These are phyloP conservation scores for Cercospora canescens DNA, from an alignment of 2,329 filamentous ascomycete genomes.

Conservation along the genomic window DNA sequence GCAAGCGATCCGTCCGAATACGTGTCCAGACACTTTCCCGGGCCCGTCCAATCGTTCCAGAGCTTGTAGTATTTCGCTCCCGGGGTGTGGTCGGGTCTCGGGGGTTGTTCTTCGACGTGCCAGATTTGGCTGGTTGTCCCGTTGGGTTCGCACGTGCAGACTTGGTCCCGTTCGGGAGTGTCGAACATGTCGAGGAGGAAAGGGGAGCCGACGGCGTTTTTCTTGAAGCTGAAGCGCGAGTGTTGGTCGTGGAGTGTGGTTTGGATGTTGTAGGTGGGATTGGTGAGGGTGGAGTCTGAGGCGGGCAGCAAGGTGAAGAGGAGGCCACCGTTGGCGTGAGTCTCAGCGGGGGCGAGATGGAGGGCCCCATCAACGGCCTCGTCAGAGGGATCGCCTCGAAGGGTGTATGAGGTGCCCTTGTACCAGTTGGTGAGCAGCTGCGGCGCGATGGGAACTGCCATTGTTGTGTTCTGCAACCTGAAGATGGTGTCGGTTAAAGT, in stretches of 20 bases:
- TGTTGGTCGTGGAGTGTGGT: not conserved
- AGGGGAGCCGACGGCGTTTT: not conserved
- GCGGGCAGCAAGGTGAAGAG: not conserved
- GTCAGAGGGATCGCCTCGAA: not conserved
- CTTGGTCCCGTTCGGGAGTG: not conserved
- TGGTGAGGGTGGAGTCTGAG: not conserved
- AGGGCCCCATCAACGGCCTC: not conserved
- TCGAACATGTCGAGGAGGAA: not conserved
- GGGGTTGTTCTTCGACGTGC: not conserved
- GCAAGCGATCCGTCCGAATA: not conserved
- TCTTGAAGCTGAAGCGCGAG: not conserved
- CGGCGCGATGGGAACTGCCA: not conserved
- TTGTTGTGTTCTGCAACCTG: not conserved
- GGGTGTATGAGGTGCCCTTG: not conserved
- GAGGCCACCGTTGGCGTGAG: not conserved
- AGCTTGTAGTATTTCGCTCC: not conserved
- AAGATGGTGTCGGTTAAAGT: no score
- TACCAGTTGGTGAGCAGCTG: not conserved
- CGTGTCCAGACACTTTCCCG: not conserved
- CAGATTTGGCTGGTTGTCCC: not conserved
- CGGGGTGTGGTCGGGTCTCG: no score
- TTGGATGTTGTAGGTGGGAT: not conserved
- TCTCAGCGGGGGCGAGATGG: not conserved
- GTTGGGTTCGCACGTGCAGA: not conserved
- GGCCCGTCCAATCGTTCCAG: not conserved